Conservation (phyloP, 176 grass and related monocot species). For the Bolboschoenus planiculmis region DNA sequence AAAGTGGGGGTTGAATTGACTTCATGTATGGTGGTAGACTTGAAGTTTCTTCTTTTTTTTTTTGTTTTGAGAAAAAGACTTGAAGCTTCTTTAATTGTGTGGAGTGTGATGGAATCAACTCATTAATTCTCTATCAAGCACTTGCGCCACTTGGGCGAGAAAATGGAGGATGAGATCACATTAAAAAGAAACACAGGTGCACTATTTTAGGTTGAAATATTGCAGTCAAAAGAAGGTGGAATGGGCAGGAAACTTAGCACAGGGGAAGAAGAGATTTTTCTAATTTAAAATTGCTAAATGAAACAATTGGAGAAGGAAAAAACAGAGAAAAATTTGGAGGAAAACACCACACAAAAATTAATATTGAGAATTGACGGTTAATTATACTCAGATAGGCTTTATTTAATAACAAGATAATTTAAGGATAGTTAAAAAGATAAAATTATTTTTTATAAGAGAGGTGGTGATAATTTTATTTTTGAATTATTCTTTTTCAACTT, state of each 20-base stretch:
- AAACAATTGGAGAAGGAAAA: not conserved
- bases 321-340: no score
- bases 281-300: not conserved
- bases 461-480: no score
- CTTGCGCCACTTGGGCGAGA: not conserved
- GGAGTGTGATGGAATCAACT: constrained; percentile 16
- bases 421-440: no score
- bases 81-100: constrained; percentile 13
- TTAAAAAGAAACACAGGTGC: not conserved
- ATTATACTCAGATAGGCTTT: not conserved
- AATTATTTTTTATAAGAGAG: no score
- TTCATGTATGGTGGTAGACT: not conserved
- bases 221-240: not conserved
- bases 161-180: not conserved
- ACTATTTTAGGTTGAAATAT: not conserved
- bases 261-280: not conserved
- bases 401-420: no score
- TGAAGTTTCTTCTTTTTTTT: constrained; percentile 16
- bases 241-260: not conserved
- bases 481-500: no score
- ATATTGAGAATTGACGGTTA: not conserved
- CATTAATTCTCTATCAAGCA: not conserved
- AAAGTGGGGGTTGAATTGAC: not conserved
- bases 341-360: not conserved
- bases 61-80: no score